A percentile compares a stretch with the other conserved stretches of the same genome.
Conservation (phyloP, 495 filamentous ascomycete genomes). For the Thermochaetoides thermophila region DNA sequence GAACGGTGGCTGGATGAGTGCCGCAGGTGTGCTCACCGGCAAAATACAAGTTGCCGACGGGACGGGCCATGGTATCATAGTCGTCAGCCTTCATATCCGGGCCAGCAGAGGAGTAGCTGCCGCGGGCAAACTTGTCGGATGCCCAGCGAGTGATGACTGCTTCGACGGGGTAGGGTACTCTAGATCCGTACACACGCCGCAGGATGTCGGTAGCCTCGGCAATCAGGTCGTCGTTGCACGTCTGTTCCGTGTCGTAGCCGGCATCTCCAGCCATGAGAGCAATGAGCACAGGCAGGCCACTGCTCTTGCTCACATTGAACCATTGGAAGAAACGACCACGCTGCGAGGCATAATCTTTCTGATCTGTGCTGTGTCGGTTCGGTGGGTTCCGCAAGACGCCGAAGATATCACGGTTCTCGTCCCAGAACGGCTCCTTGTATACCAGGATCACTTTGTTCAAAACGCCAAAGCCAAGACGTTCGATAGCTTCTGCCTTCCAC, state of each 20-base stretch:
- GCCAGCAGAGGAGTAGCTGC: constrained; percentile 88
- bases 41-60: constrained; percentile 82
- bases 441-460: constrained; percentile 93
- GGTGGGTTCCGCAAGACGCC: constrained; percentile 63
- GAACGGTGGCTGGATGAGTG: constrained; percentile 90
- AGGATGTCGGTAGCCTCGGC: constrained; percentile 66
- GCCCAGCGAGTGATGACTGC: constrained; percentile 91
- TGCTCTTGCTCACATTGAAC: constrained; percentile 87
- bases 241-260: constrained; percentile 71
- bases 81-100: constrained; percentile 67
- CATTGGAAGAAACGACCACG: constrained; percentile 87
- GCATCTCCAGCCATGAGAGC: constrained; percentile 95
- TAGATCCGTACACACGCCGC: constrained; percentile 39
- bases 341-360: constrained; percentile 37
- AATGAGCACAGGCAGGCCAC: constrained; percentile 71
- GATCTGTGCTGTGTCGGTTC: constrained; percentile 36
- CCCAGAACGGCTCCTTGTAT: constrained; percentile 86
- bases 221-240: constrained; percentile 57
- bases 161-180: constrained; percentile 59
- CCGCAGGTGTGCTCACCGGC: constrained; percentile 92
- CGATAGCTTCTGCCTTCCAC: constrained; percentile 71
- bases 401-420: constrained; percentile 83
- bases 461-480: constrained; percentile 81
- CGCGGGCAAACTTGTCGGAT: constrained; percentile 72
- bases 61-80: constrained; percentile 82